phyloP scores from a whole-genome alignment of 2,329 filamentous ascomycete genomes.

The Aspergillus brasiliensis region DNA sequence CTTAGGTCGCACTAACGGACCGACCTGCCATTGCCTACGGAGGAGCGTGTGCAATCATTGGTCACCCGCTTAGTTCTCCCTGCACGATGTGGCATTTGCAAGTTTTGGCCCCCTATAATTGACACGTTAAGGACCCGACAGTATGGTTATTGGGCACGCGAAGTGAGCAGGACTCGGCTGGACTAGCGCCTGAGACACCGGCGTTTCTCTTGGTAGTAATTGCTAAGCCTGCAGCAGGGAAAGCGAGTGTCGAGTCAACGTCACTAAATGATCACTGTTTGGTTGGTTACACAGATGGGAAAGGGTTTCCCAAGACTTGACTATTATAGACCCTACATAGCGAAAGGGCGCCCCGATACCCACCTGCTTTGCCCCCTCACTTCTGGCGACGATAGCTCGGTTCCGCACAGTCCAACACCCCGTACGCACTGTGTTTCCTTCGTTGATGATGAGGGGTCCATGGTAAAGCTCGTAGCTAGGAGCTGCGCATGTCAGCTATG shows the following conservation, averaged over 20 bases:
- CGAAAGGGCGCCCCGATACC: background rate
- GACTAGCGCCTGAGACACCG: background rate
- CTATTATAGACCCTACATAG: background rate
- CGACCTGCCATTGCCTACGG: background rate
- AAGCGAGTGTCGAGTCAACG: background rate
- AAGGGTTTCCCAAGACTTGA: background rate
- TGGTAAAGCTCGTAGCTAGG: background rate
- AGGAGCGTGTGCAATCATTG: background rate
- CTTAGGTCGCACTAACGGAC: background rate
- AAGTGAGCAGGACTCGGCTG: background rate
- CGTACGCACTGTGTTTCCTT: background rate
- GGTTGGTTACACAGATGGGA: background rate
- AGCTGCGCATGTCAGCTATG: background rate
- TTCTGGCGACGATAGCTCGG: background rate
- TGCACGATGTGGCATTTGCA: background rate
- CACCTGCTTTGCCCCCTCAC: background rate
- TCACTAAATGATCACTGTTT: background rate
- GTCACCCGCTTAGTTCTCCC: background rate
- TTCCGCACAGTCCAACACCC: slow-evolving; percentile 7
- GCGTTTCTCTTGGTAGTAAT: background rate
- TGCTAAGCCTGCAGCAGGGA: background rate
- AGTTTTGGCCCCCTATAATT: background rate
- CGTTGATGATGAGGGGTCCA: background rate
- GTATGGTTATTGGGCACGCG: background rate
- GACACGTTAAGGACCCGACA: background rate